These are phyloP conservation scores for Sordariomycetes sp. DNA, from an alignment of 2,329 filamentous ascomycete genomes.

Conservation along the genomic window DNA sequence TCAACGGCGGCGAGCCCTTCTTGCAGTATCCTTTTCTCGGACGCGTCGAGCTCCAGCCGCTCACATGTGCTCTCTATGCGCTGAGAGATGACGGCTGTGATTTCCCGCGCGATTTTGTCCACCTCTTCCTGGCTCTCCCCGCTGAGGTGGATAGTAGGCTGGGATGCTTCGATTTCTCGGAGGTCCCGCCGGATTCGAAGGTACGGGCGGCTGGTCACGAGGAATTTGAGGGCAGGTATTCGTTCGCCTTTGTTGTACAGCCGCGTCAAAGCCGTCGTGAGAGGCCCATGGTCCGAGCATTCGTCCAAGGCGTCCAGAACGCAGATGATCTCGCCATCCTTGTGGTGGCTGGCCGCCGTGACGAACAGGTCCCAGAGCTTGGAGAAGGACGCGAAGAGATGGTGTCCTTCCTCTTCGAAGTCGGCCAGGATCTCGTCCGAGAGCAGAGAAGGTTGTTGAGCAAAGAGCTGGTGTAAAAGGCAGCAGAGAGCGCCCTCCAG, in stretches of 20 bases:
- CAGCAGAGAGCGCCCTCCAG: conserved; percentile 18
- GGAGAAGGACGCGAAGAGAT: conserved; percentile 11
- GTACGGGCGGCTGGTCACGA: conserved; percentile 21
- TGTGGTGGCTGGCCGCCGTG: conserved; percentile 4
- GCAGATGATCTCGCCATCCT: conserved; percentile 17
- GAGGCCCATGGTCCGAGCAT: conserved; percentile 15
- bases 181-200: conserved; percentile 12
- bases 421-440: conserved; percentile 8
- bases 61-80: no score
- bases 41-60: conserved; percentile 6
- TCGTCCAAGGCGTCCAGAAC: conserved; percentile 30
- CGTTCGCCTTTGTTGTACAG: background rate
- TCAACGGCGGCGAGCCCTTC: conserved; percentile 6
- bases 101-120: conserved; percentile 10
- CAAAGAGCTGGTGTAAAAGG: conserved; percentile 26
- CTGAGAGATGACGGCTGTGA: conserved; percentile 12
- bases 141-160: conserved; percentile 10
- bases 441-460: conserved; percentile 11
- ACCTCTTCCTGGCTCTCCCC: conserved; percentile 10
- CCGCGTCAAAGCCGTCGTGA: background rate
- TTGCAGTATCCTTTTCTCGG: conserved; percentile 7
- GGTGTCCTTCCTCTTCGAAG: conserved; percentile 8
- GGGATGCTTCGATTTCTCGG: conserved; percentile 3
- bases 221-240: conserved; percentile 23
- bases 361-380: conserved; percentile 20